Evolutionary conservation across 805 yeast species (phyloP).

Genomic region (Candida dajiaensis): DNA sequence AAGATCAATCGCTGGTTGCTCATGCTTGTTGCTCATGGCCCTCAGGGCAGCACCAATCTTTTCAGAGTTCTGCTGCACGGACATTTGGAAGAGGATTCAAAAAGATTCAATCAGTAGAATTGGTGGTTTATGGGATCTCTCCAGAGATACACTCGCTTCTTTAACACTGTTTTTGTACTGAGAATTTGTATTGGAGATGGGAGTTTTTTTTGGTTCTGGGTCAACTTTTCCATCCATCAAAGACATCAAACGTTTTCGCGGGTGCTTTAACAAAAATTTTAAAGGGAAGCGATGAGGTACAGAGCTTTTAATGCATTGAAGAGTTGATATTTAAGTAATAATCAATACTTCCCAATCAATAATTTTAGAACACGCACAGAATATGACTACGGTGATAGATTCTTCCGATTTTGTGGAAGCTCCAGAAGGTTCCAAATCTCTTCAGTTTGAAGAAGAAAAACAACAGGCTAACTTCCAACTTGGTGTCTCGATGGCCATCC

Average conservation of each 20-base stretch:
- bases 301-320: too few species aligned
- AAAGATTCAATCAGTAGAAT: too few species aligned
- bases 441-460: slow-evolving; percentile 48
- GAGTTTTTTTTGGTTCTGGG: background rate
- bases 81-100: slow-evolving; percentile 8
- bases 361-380: background rate
- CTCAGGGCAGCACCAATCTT: slow-evolving; percentile 62
- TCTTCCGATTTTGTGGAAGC: slow-evolving; percentile 52
- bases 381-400: slow-evolving; percentile 23
- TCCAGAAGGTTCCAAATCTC: slow-evolving; percentile 30
- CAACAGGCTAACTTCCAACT: slow-evolving; percentile 85
- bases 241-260: too few species aligned
- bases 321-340: too few species aligned
- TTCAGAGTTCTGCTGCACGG: slow-evolving; percentile 39
- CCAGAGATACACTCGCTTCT: too few species aligned
- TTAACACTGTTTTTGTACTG: too few species aligned
- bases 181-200: background rate
- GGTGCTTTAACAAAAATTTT: too few species aligned
- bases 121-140: too few species aligned
- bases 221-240: too few species aligned
- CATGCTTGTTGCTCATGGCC: slow-evolving; percentile 45
- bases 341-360: too few species aligned
- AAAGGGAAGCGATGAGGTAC: background rate
- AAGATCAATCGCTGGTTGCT: slow-evolving; percentile 25
- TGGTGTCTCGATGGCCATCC: slow-evolving; percentile 88